Evolutionary conservation across 331 rosid genomes (phyloP).

Genomic region (Dryas integrifolia): DNA sequence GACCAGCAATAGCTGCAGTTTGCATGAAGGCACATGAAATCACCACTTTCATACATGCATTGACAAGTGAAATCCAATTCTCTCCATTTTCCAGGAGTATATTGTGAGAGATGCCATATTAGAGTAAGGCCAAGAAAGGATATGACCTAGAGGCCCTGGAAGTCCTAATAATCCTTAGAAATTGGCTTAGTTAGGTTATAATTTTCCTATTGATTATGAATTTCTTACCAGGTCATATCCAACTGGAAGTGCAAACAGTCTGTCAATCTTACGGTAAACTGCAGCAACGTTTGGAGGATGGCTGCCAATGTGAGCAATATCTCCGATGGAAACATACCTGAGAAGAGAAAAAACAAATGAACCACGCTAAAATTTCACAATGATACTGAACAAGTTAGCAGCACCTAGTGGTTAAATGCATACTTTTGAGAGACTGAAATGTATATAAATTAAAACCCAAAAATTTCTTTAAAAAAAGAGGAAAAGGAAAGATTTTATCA

Average conservation of each 20-base stretch:
- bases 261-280: slow-evolving; percentile 68
- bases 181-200: not conserved
- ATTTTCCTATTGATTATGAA: not conserved
- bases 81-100: not conserved
- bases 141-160: not conserved
- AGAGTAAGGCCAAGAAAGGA: not conserved
- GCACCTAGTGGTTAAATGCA: not conserved
- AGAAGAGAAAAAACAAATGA: not conserved
- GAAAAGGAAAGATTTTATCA: not conserved
- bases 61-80: not conserved
- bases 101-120: not conserved
- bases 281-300: slow-evolving; percentile 98
- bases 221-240: slow-evolving; percentile 93
- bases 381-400: not conserved
- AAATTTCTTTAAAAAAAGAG: not conserved
- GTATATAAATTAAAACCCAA: not conserved
- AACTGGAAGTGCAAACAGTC: slow-evolving; percentile 61
- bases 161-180: not conserved
- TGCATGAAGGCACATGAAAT: not conserved
- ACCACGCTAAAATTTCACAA: slow-evolving; percentile 1
- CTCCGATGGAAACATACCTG: slow-evolving; percentile 78
- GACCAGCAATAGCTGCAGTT: not conserved
- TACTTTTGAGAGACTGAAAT: slow-evolving; percentile 1
- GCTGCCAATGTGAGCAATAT: slow-evolving; percentile 79
- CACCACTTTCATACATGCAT: not conserved